Conservation (phyloP, 2,329 filamentous ascomycete genomes). For the Clonostachys sp. region DNA sequence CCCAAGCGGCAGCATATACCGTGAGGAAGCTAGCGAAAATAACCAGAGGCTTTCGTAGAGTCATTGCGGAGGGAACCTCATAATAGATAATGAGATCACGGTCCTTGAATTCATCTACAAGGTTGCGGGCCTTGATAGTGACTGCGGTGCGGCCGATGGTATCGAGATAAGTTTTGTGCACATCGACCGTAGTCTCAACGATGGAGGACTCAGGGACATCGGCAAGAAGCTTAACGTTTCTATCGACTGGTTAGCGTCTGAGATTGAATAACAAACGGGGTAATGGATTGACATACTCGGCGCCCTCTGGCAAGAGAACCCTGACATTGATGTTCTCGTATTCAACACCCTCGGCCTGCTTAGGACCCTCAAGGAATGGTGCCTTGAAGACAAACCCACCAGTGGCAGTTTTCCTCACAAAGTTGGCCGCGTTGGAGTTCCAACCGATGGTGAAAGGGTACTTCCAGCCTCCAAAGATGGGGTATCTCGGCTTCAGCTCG, state of each 20-base stretch:
- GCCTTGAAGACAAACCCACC: conserved; percentile 83
- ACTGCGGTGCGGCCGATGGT: conserved; percentile 83
- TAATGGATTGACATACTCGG: conserved; percentile 55
- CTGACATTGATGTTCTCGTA: conserved; percentile 79
- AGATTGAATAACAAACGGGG: background rate
- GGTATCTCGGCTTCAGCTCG: conserved; percentile 90
- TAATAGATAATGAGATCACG: conserved; percentile 83
- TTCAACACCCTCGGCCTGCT: conserved; percentile 77
- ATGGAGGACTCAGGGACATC: conserved; percentile 62
- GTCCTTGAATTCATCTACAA: conserved; percentile 87
- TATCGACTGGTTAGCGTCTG: conserved; percentile 36
- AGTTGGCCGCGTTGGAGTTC: conserved; percentile 80
- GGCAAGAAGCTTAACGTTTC: conserved; percentile 75
- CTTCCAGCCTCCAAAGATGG: conserved; percentile 97
- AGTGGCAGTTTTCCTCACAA: conserved; percentile 61
- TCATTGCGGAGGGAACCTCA: conserved; percentile 70
- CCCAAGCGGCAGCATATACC: conserved; percentile 73
- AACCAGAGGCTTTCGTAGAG: conserved; percentile 80
- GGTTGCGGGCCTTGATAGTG: conserved; percentile 74
- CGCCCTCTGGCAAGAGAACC: conserved; percentile 86
- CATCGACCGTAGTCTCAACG: conserved; percentile 49
- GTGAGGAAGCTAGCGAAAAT: conserved; percentile 69
- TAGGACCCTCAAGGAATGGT: conserved; percentile 90
- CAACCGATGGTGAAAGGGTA: conserved; percentile 96
- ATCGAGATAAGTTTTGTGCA: conserved; percentile 91